phyloP scores from a whole-genome alignment of 345 rosid species.

The Triadica sebifera region DNA sequence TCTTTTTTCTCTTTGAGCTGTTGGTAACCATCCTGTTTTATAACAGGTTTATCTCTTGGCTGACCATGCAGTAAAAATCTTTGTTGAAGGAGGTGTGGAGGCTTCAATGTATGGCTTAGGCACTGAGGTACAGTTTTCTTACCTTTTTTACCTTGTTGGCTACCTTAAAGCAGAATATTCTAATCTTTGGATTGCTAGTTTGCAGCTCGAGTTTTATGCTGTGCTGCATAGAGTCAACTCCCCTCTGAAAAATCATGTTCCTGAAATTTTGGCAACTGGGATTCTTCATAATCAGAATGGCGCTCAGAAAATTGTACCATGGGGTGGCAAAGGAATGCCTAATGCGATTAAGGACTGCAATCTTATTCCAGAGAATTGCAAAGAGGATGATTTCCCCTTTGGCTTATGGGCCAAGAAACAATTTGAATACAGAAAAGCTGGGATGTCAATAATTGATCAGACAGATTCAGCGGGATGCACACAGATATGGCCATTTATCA shows the following conservation, averaged over 20 bases:
- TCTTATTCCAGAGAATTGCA: constrained; percentile 36
- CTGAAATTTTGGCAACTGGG: constrained; percentile 78
- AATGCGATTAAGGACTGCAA: constrained; percentile 48
- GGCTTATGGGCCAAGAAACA: constrained; percentile 79
- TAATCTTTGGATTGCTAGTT: constrained; percentile 26
- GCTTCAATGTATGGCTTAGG: constrained; percentile 75
- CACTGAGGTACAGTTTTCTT: constrained; percentile 58
- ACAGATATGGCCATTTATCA: constrained; percentile 74
- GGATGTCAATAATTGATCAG: constrained; percentile 37
- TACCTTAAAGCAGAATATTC: constrained; percentile 13
- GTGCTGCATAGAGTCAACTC: constrained; percentile 45
- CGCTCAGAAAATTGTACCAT: constrained; percentile 55
- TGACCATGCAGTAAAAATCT: constrained; percentile 70
- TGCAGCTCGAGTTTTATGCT: constrained; percentile 86
- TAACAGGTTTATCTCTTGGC: constrained; percentile 76
- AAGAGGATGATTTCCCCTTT: constrained; percentile 55
- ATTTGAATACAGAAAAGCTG: constrained; percentile 52
- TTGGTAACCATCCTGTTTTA: constrained; percentile 25
- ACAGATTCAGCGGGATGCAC: constrained; percentile 37
- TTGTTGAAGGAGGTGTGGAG: constrained; percentile 84
- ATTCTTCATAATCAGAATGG: constrained; percentile 68
- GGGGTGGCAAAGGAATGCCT: constrained; percentile 92
- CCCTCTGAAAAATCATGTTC: constrained; percentile 60
- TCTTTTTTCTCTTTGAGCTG: constrained; percentile 3
- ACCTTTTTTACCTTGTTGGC: not conserved